Evolutionary conservation across 805 yeast genomes (phyloP), one percentile per base, ranked within the genome.

Genomic region (Cephaloascus fragrans): DNA sequence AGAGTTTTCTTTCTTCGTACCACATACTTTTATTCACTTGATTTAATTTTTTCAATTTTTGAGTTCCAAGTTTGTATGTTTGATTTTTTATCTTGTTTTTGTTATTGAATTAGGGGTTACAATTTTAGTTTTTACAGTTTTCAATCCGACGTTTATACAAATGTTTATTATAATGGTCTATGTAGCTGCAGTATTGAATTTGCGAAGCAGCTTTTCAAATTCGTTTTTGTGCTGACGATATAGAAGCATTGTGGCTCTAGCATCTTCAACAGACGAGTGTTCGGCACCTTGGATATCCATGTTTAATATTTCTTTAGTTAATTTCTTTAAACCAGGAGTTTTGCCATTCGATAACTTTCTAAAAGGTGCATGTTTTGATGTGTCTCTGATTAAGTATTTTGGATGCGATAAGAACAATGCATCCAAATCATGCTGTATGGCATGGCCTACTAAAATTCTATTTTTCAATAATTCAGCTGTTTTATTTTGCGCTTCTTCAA

Each of bases 211-310:
- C 35, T 59, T 61, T 46, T 80, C 93, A 50, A 84, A 80, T 39
- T 75, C 85, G 39, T 62, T 65, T 51, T 75, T 80, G 44, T 75
- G 71, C 38, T 72, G 52, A 43, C 83, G 71, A 52, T 77, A 88
- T n/a, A 88, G 57, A 43, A 80, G 55, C 95, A 88, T 89, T 0
- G 96, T 79, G 1, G 89, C 89, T 50, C 75, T 75, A 0, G 96
- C 95, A 62, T 88, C 97, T 52, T 86, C 95, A 1, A 88, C 85
- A 0, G 96, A 85, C 3, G 93, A 82, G 61, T 89, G 96, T 44
- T 77, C 71, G 1, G 80, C 86, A 0, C 61, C 62, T 56, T 88
- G 96, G 41, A 88, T 84, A 8, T 75, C 78, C 2, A 71, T 40
- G 1, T 71, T 66, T 29, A 86, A 54, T 12, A 80, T 62, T 47